Percentiles rank a stretch among this genome's conserved stretches.
phyloP scores from a whole-genome alignment of 139 green algal genomes.

The Chlorella sp. region DNA sequence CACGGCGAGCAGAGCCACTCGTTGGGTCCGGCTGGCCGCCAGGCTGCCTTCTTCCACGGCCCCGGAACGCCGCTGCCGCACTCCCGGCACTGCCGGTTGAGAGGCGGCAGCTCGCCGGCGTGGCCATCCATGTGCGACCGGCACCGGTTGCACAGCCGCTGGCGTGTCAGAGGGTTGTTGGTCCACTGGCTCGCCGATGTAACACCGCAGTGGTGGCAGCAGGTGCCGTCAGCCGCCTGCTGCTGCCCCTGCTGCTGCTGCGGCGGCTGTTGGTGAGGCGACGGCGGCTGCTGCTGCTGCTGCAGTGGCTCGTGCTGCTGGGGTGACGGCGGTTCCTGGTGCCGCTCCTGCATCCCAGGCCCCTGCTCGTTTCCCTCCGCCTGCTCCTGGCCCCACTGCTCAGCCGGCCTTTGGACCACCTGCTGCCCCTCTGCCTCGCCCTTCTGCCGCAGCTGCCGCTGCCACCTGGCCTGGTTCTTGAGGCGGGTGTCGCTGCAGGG shows the following conservation, averaged over 20 bases:
- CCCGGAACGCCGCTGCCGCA: neutral
- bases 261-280: too few relatives aligned
- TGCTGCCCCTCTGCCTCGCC: neutral
- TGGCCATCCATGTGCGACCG: neutral
- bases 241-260: neutral
- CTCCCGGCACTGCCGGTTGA: neutral
- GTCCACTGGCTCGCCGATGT: neutral
- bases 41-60: neutral
- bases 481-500: too few relatives aligned
- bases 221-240: neutral
- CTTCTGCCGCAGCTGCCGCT: neutral
- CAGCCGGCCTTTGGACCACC: neutral
- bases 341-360: neutral
- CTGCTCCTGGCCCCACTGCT: too few relatives aligned
- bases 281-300: too few relatives aligned
- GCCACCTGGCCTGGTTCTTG: neutral
- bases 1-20: neutral
- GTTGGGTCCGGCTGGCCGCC: too few relatives aligned
- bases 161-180: neutral
- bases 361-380: neutral
- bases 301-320: neutral
- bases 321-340: too few relatives aligned
- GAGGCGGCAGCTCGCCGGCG: neutral
- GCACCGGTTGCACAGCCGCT: neutral
- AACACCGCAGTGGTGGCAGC: neutral